Conservation (phyloP, 306 rosid species). For the Lagenaria siceraria region DNA sequence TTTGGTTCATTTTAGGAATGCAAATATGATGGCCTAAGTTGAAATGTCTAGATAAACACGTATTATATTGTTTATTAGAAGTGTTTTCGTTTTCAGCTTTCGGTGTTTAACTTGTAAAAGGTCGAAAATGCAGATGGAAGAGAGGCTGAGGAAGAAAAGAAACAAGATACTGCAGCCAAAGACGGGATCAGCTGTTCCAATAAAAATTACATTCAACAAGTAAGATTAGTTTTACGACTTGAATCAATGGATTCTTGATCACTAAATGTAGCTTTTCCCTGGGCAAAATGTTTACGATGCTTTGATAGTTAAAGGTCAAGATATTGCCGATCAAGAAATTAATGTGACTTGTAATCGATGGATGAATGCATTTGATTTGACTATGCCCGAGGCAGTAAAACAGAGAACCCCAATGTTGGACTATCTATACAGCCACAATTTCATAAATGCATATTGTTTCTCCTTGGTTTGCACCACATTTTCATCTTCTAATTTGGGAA, state of each 20-base stretch:
- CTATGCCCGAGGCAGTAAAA: background rate
- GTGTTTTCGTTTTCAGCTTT: background rate
- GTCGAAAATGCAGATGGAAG: conserved; percentile 62
- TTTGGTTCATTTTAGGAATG: background rate
- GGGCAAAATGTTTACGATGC: background rate
- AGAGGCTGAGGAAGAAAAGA: conserved; percentile 76
- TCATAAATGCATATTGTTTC: background rate
- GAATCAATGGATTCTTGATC: too few relatives aligned
- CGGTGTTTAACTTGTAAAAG: background rate
- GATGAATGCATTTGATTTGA: background rate
- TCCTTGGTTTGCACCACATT: background rate
- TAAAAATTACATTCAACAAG: conserved; percentile 71
- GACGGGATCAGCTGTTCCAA: conserved; percentile 61
- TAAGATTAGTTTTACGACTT: conserved; percentile 15
- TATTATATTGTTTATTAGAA: background rate
- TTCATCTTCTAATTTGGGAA: background rate
- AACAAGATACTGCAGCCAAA: conserved; percentile 71
- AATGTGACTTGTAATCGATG: background rate
- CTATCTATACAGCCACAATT: background rate
- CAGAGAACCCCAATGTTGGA: background rate
- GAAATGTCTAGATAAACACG: background rate
- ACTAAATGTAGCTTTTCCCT: too few relatives aligned
- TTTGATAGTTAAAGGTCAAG: background rate
- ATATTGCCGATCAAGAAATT: background rate
- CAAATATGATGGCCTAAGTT: background rate